A percentile compares a stretch with the other conserved stretches of the same genome.
Conservation (phyloP, 495 filamentous ascomycete species). For the Aspergillus avenaceus region DNA sequence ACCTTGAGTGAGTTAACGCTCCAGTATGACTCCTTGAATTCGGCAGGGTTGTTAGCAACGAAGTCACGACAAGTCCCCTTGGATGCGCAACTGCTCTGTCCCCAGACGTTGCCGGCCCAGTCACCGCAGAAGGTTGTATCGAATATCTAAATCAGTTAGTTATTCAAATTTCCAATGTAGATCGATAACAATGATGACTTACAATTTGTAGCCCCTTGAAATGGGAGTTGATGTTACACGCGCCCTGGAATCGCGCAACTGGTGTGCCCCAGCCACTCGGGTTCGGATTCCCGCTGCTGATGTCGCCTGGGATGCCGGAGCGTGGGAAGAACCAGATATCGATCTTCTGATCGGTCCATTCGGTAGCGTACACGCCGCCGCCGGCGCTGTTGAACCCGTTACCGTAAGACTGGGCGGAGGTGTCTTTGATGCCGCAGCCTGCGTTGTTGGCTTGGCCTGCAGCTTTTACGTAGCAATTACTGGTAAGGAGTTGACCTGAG, state of each 20-base stretch:
- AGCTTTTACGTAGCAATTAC: constrained; percentile 52
- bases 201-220: constrained; percentile 63
- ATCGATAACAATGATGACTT: constrained; percentile 8
- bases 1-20: constrained; percentile 61
- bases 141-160: constrained; percentile 38
- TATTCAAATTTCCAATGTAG: neutral
- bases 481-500: constrained; percentile 28
- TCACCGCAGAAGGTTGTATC: constrained; percentile 68
- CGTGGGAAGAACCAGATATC: constrained; percentile 58
- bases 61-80: constrained; percentile 54
- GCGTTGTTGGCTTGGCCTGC: constrained; percentile 41
- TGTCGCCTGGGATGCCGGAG: constrained; percentile 47
- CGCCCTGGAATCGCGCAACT: constrained; percentile 52
- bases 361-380: constrained; percentile 61
- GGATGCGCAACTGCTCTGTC: constrained; percentile 23
- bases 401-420: constrained; percentile 44
- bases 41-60: constrained; percentile 58
- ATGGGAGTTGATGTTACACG: constrained; percentile 56
- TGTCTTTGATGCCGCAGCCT: constrained; percentile 48
- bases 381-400: constrained; percentile 50
- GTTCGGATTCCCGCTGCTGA: constrained; percentile 46
- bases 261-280: constrained; percentile 58
- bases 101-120: constrained; percentile 53
- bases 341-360: constrained; percentile 59
- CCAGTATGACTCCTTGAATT: constrained; percentile 64